Conservation (phyloP, 441 rosid species). For the Isatis lusitanica region DNA sequence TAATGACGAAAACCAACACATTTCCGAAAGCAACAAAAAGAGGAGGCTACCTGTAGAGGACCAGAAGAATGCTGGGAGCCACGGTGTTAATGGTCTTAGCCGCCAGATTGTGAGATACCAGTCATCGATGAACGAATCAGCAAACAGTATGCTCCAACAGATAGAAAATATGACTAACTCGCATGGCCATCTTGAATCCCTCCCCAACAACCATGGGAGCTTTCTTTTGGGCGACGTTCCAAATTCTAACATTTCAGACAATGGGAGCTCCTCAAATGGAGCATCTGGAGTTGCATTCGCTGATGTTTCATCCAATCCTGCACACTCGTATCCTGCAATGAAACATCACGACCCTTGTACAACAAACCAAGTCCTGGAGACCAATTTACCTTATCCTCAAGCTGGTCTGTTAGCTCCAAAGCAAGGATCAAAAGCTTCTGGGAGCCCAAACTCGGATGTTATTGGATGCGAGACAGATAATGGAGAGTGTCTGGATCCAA, state of each 20-base stretch:
- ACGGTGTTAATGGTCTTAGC: constrained; percentile 41
- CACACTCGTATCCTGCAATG: constrained; percentile 44
- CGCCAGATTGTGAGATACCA: constrained; percentile 58
- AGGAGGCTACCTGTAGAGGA: constrained; percentile 59
- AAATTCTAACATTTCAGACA: constrained; percentile 44
- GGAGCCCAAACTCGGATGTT: constrained; percentile 35
- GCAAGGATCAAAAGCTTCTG: constrained; percentile 32
- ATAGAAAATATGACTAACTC: constrained; percentile 48
- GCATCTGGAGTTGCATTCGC: constrained; percentile 50
- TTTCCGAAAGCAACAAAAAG: constrained; percentile 46
- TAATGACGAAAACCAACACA: constrained; percentile 47
- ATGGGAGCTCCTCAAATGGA: constrained; percentile 44
- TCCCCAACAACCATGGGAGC: constrained; percentile 44
- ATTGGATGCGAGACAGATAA: constrained; percentile 38
- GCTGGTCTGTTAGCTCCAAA: constrained; percentile 38
- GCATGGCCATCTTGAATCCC: constrained; percentile 38
- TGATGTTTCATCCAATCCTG: constrained; percentile 56
- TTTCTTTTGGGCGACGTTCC: constrained; percentile 43
- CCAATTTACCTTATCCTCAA: constrained; percentile 42
- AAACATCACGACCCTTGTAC: constrained; percentile 41
- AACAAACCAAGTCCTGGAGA: constrained; percentile 38
- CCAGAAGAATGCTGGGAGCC: constrained; percentile 36
- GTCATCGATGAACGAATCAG: constrained; percentile 56
- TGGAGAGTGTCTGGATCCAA: constrained; percentile 46
- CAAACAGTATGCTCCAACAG: constrained; percentile 57